phyloP scores from a whole-genome alignment of 2,329 filamentous ascomycete species.

The Geosmithia flava region DNA sequence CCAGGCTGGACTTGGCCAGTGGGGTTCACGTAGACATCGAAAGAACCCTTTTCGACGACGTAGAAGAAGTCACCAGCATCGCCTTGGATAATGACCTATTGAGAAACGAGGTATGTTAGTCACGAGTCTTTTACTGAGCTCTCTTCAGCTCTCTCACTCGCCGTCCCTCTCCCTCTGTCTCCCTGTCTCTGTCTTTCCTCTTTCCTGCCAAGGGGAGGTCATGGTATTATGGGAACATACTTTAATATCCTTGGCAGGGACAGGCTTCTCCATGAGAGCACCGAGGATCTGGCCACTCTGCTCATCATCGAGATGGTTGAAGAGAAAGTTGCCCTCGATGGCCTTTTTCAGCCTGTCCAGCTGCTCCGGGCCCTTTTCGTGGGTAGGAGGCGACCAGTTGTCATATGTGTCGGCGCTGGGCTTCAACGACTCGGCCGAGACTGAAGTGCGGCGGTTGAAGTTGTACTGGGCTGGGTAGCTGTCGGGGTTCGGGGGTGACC shows the following conservation, averaged over 20 bases:
- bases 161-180: no score
- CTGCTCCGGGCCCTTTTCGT: conserved; percentile 75
- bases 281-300: conserved; percentile 79
- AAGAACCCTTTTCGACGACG: conserved; percentile 80
- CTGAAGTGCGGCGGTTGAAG: conserved; percentile 83
- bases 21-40: conserved; percentile 82
- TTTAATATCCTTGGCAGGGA: conserved; percentile 78
- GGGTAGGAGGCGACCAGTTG: conserved; percentile 80
- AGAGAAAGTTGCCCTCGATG: conserved; percentile 84
- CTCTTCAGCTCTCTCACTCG: background rate
- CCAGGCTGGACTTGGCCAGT: conserved; percentile 69
- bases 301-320: conserved; percentile 89
- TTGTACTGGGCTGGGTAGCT: conserved; percentile 89
- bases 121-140: background rate
- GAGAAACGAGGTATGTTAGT: conserved; percentile 9
- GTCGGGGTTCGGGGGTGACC: conserved; percentile 43
- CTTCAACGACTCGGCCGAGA: conserved; percentile 92
- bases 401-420: conserved; percentile 72
- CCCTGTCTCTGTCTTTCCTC: no score
- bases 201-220: background rate
- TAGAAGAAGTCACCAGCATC: conserved; percentile 98
- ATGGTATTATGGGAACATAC: conserved; percentile 20
- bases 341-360: conserved; percentile 65
- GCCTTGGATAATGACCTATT: conserved; percentile 83
- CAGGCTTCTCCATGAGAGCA: conserved; percentile 86